A percentile compares a stretch with the other conserved stretches of the same genome.
phyloP scores from a whole-genome alignment of 805 yeast genomes.

The Naumovozyma castellii region DNA sequence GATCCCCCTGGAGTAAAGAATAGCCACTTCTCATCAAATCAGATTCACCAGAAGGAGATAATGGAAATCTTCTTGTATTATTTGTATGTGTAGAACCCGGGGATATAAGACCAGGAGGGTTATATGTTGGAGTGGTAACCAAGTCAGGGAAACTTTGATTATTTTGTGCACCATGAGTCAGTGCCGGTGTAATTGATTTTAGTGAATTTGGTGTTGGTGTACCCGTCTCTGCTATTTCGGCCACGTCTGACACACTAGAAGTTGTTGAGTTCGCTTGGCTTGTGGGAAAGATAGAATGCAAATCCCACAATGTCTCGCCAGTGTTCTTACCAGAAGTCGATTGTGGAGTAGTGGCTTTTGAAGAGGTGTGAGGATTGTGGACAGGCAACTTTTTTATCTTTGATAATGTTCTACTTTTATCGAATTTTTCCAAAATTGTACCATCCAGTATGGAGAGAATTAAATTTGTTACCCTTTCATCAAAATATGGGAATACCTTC shows the following conservation, averaged over 20 bases:
- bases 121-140: neutral
- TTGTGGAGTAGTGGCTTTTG: neutral
- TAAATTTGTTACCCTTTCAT: constrained; percentile 11
- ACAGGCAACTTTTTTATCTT: constrained; percentile 1
- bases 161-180: neutral
- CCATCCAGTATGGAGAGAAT: constrained; percentile 16
- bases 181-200: neutral
- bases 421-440: constrained; percentile 7
- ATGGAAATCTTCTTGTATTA: neutral
- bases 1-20: neutral
- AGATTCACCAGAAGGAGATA: neutral
- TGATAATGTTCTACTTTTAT: constrained; percentile 10
- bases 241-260: neutral
- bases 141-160: neutral
- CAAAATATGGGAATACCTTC: constrained; percentile 14
- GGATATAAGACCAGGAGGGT: neutral
- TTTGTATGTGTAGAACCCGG: neutral
- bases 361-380: neutral
- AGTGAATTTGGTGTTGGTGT: neutral
- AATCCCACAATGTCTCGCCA: neutral
- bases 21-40: neutral
- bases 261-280: neutral
- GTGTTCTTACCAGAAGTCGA: neutral
- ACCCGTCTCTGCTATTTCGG: neutral
- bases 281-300: neutral